Evolutionary conservation across 352 stramenopile species (phyloP), one percentile per base, ranked within the genome.

Genomic region (Pythium sukuiense): DNA sequence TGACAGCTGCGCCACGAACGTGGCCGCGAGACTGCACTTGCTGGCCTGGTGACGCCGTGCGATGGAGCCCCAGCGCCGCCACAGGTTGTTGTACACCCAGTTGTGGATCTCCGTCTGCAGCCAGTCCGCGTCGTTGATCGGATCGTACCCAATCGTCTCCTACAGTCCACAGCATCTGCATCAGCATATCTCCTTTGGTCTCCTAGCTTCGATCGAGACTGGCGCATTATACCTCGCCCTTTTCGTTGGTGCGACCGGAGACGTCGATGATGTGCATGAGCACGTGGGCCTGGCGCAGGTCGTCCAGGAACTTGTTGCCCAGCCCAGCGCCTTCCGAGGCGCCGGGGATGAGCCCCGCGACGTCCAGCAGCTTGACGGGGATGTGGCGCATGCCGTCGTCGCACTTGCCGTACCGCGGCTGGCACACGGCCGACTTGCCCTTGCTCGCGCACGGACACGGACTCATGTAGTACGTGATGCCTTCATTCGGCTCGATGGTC

Each of bases 221-320:
- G 8, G 32, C 5, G 8, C 32, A 35, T 9, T 9, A 9, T 37
- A 70, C 63, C 58, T 86, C 88, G 54, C 89, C 89, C 72, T 97
- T 97, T 64, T 97, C 89, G 73, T 97, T 97, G 9, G 89, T 97
- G 41, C 83, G 81, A 6, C 89, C 89, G 13, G 85, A 95, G 45
- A 95, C 86, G 67, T 97, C 89, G 39, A 97, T 89, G 69, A 97
- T 96, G 71, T 97, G 89, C 79, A 97, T 88, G 26, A 97, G 79
- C 57, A 97, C 89, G 55, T 96, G 80, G 7, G 89, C 89, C 56
- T 96, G 87, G 11, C 89, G 87, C 45, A 97, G 65, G 66, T 97
- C 89, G 63, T 97, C 93, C 14, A 99, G 83, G 76, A 99, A 99
- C 73, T 99, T 96, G 80, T 99, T 99, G 18, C 98, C 98, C 0